These are phyloP conservation scores for Arbutus unedo DNA, from an alignment of 148 eudicot species.

Conservation along the genomic window DNA sequence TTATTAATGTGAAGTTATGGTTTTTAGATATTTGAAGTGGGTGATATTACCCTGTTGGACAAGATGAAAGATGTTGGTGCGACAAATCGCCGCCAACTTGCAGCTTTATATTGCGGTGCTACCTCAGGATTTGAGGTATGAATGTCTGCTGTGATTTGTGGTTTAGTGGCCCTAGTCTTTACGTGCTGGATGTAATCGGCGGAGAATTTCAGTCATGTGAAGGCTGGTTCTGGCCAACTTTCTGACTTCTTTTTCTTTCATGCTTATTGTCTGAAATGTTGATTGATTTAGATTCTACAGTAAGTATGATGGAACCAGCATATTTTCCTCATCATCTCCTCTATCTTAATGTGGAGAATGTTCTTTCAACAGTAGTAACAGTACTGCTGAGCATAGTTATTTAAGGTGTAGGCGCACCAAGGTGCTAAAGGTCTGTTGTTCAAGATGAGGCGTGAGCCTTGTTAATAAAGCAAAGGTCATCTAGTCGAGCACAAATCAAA, in stretches of 20 bases:
- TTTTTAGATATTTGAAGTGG: slow-evolving; percentile 83
- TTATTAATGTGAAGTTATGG: not conserved
- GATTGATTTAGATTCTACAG: not conserved
- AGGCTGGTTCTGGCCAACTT: not conserved
- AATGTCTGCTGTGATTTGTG: not conserved
- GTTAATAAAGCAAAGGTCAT: too few species aligned
- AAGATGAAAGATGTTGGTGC: slow-evolving; percentile 87
- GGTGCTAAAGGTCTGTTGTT: too few species aligned
- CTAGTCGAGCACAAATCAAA: too few species aligned
- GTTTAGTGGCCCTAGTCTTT: not conserved
- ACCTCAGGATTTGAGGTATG: slow-evolving; percentile 93
- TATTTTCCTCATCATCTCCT: not conserved
- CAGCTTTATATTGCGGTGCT: slow-evolving; percentile 89
- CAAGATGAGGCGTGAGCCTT: too few species aligned
- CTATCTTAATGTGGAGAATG: not conserved
- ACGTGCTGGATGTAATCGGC: not conserved
- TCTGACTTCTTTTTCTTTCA: not conserved
- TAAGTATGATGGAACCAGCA: not conserved
- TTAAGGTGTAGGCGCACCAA: too few species aligned
- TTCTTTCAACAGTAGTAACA: not conserved
- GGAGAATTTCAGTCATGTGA: not conserved
- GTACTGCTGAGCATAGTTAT: not conserved
- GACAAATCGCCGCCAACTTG: slow-evolving; percentile 70
- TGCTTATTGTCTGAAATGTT: not conserved
- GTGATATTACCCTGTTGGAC: slow-evolving; percentile 68